Percentiles rank a stretch among this genome's conserved stretches.
phyloP scores from a whole-genome alignment of 192 early-diverging fungal species.

The Radiomyces spectabilis region DNA sequence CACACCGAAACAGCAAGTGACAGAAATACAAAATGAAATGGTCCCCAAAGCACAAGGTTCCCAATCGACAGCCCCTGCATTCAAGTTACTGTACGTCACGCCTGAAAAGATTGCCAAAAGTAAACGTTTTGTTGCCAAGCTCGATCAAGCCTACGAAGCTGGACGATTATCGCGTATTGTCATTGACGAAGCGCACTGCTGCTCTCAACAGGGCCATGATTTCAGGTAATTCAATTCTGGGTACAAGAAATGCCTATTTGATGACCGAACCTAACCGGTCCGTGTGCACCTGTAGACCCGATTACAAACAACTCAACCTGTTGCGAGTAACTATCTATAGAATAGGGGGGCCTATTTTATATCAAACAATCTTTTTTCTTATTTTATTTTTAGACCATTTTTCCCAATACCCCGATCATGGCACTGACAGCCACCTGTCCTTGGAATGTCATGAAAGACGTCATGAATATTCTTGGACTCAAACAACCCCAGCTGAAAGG shows the following conservation, averaged over 20 bases:
- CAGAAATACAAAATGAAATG: conserved; percentile 42
- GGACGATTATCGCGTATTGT: conserved; percentile 75
- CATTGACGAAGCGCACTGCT: conserved; percentile 95
- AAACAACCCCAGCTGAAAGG: conserved; percentile 10
- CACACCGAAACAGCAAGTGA: conserved; percentile 45
- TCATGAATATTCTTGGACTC: conserved; percentile 44
- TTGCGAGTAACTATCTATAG: conserved; percentile 8
- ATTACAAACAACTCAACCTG: conserved; percentile 22
- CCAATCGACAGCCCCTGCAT: conserved; percentile 27
- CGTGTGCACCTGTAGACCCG: conserved; percentile 5
- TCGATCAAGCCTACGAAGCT: conserved; percentile 44
- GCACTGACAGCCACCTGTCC: conserved; percentile 76
- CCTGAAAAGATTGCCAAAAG: conserved; percentile 84
- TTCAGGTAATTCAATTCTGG: conserved; percentile 53
- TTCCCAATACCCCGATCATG: conserved; percentile 59
- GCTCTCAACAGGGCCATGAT: conserved; percentile 95
- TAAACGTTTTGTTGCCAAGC: conserved; percentile 45
- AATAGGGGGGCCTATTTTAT: no score
- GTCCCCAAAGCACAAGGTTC: no score
- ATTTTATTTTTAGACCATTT: conserved; percentile 27
- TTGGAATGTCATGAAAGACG: conserved; percentile 41
- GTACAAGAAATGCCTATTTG: no score
- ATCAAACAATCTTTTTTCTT: neutral
- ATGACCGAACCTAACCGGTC: no score
- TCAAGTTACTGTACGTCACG: conserved; percentile 81